Conservation (phyloP, 1,139 yeast genomes). For the Protomyces macrosporus region DNA sequence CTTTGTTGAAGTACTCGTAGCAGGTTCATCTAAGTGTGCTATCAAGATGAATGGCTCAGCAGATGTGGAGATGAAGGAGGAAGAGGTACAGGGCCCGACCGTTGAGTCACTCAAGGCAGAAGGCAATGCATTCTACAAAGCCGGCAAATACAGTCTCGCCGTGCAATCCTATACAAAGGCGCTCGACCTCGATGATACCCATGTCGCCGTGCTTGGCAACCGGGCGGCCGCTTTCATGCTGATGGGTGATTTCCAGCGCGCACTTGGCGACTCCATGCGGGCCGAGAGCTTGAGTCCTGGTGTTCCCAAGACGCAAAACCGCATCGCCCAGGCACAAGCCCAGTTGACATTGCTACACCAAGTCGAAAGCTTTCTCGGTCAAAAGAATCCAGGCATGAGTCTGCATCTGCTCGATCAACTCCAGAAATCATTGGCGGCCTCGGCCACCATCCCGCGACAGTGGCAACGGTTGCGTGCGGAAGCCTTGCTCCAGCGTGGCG, state of each 20-base stretch:
- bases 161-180: conserved; percentile 41
- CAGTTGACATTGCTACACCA: conserved; percentile 34
- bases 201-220: conserved; percentile 59
- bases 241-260: conserved; percentile 51
- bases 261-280: conserved; percentile 47
- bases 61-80: no score
- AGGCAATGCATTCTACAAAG: conserved; percentile 42
- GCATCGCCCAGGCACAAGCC: conserved; percentile 41
- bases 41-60: no score
- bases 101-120: conserved; percentile 39
- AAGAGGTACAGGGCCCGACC: background rate
- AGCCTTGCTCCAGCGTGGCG: conserved; percentile 37
- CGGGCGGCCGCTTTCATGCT: conserved; percentile 73
- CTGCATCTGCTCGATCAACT: conserved; percentile 42
- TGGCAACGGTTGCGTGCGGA: conserved; percentile 41
- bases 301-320: conserved; percentile 38
- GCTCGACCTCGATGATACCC: conserved; percentile 39
- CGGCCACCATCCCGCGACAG: conserved; percentile 38
- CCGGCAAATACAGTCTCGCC: conserved; percentile 40
- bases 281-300: conserved; percentile 40
- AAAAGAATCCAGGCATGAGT: conserved; percentile 35
- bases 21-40: no score
- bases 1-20: no score
- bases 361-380: conserved; percentile 34
- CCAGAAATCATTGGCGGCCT: conserved; percentile 39